These are phyloP conservation scores for Abrus pulchellus DNA, from an alignment of 306 rosid species.

Conservation along the genomic window DNA sequence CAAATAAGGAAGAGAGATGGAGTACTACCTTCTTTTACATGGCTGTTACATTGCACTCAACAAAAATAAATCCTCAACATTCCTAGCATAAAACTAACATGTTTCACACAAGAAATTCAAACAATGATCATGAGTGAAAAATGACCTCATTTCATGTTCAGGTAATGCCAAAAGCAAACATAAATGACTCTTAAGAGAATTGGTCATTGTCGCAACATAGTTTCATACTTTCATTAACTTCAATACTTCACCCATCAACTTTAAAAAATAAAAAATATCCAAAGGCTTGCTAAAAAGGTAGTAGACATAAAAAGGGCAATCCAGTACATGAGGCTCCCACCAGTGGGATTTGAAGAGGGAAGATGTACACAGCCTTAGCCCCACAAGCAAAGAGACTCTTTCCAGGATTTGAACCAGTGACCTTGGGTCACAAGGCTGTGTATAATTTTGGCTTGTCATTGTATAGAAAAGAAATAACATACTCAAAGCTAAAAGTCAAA, in stretches of 20 bases:
- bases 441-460: background rate
- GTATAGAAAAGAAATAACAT: conserved; percentile 17
- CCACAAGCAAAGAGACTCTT: background rate
- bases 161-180: conserved; percentile 35
- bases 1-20: background rate
- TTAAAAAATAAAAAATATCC: conserved; percentile 14
- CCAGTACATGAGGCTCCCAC: background rate
- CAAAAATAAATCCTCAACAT: conserved; percentile 21
- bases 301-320: background rate
- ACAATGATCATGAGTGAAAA: conserved; percentile 19
- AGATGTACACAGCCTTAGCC: background rate
- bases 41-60: background rate
- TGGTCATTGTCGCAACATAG: conserved; percentile 4
- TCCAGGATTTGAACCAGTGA: background rate
- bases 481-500: conserved; percentile 16
- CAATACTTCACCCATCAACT: conserved; percentile 37
- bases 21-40: conserved; percentile 13
- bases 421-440: background rate
- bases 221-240: background rate
- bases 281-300: conserved; percentile 16
- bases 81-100: conserved; percentile 28
- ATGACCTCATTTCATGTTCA: conserved; percentile 43
- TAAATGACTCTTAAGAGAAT: conserved; percentile 8
- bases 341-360: background rate
- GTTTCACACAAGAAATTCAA: background rate